Base-by-base conservation (phyloP, 306 rosid species). In the Vigna unguiculata region DNA sequence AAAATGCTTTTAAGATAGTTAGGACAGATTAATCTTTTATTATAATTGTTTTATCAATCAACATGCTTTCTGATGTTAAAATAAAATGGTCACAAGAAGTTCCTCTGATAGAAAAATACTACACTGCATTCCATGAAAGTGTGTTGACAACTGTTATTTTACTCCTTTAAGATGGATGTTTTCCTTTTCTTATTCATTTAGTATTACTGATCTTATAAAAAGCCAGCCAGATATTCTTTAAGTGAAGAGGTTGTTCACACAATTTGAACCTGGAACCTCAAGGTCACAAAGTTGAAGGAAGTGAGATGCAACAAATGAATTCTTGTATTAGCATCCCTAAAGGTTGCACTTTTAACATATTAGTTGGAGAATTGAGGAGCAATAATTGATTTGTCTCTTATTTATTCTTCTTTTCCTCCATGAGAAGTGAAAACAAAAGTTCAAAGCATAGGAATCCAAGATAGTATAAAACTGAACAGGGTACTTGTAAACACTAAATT, bases 301-400 rank as follows among this genome's bases (percentile, higher is more conserved):
- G 28, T 30, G 41, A 25, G 78, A 77, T 69, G 64, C 69, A 62
- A 71, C 69, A 69, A 51, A 69, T 7, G 14, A 69, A 54, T 17
- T 80, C 16, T 30, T 28, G 28, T 65, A 65, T 66, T 30, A 54
- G 34, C 38, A 64, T 41, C 74, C 34, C 55, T 54, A 62, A 34
- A 55, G n/a, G 59, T 45, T 21, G 67, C 60, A 47, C 7, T 20
- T 32, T 21, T 57, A 13, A 55, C 60, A 61, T 57, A 59, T 64
- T 15, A 45, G 49, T 64, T 22, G 70, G 65, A 71, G 21, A 54
- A 41, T 49, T 34, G 71, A 15, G 30, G 78, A 61, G 48, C 65
- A 54, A 64, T 9, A 76, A 69, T 24, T 25, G 40, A 24, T 25
- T 58, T 57, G 13, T 13, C 19, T 24, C 19, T 13, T 58, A 24